Percentiles rank a stretch among this genome's conserved stretches.
These are phyloP conservation scores for Colletotrichum eremochloae DNA, from an alignment of 2,329 filamentous ascomycete species.

Conservation along the genomic window DNA sequence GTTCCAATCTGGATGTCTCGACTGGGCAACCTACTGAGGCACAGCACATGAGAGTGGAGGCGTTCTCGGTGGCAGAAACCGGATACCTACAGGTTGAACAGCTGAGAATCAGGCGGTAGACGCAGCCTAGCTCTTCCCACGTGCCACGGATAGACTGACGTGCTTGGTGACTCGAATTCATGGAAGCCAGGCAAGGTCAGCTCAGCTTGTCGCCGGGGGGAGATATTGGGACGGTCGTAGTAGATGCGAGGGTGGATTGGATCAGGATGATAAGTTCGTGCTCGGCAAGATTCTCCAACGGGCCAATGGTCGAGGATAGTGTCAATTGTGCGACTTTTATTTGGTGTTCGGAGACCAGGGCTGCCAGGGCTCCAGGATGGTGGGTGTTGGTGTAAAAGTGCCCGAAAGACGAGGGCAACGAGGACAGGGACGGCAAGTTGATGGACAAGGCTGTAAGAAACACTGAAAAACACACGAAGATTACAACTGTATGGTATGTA, in stretches of 20 bases:
- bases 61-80: conserved; percentile 21
- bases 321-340: not conserved
- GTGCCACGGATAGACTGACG: conserved; percentile 3
- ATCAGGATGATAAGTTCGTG: not conserved
- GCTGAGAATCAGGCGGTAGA: conserved; percentile 13
- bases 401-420: not conserved
- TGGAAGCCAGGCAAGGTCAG: conserved; percentile 7
- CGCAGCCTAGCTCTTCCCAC: conserved; percentile 7
- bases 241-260: not conserved
- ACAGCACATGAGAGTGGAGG: conserved; percentile 13
- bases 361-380: not conserved
- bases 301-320: not conserved
- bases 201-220: conserved; percentile 3
- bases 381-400: too few species aligned
- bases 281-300: too few species aligned
- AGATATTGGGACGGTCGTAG: not conserved
- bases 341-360: not conserved
- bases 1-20: not conserved
- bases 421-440: not conserved
- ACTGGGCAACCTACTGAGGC: not conserved
- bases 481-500: not conserved
- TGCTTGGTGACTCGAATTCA: conserved; percentile 7
- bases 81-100: conserved; percentile 4
- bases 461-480: not conserved
- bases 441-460: not conserved